Percentiles rank a stretch among this genome's conserved stretches.
phyloP scores from a whole-genome alignment of 164 flowering plant genomes.

The Cinnamomum chago region DNA sequence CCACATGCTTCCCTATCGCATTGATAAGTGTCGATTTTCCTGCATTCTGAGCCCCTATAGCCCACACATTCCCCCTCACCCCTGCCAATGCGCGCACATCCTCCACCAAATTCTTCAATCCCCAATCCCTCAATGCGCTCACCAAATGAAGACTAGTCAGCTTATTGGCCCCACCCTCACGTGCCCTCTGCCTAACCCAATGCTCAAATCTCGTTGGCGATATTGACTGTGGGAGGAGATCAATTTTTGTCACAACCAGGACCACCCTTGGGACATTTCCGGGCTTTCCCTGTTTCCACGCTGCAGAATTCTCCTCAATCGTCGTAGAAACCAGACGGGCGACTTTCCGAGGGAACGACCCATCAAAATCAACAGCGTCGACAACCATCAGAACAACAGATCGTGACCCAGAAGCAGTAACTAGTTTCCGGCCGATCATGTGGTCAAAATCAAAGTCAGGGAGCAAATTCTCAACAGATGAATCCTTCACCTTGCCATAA shows the following conservation, averaged over 20 bases:
- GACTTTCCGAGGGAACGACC: slow-evolving; percentile 75
- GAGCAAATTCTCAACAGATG: slow-evolving; percentile 67
- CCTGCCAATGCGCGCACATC: slow-evolving; percentile 70
- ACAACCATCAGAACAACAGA: slow-evolving; percentile 82
- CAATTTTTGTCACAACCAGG: slow-evolving; percentile 84
- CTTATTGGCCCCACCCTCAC: slow-evolving; percentile 71
- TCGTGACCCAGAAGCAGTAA: slow-evolving; percentile 43
- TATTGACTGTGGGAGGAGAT: slow-evolving; percentile 57
- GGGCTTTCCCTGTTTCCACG: slow-evolving; percentile 84
- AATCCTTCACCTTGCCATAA: slow-evolving; percentile 79
- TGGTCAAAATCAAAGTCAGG: slow-evolving; percentile 96
- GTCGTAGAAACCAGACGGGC: slow-evolving; percentile 61
- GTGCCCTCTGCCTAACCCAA: slow-evolving; percentile 84
- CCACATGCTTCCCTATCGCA: slow-evolving; percentile 60
- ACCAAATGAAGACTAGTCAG: slow-evolving; percentile 78
- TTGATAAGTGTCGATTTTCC: slow-evolving; percentile 92
- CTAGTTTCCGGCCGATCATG: slow-evolving; percentile 73
- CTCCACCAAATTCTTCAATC: slow-evolving; percentile 69
- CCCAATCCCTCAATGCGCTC: slow-evolving; percentile 83
- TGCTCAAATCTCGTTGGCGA: slow-evolving; percentile 73
- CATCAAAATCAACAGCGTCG: slow-evolving; percentile 88
- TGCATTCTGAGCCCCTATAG: slow-evolving; percentile 91
- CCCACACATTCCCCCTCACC: slow-evolving; percentile 85
- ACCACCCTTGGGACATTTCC: slow-evolving; percentile 88
- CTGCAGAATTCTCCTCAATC: slow-evolving; percentile 59